These are phyloP conservation scores for Hevea brasiliensis DNA, from an alignment of 345 rosid genomes.

Conservation along the genomic window DNA sequence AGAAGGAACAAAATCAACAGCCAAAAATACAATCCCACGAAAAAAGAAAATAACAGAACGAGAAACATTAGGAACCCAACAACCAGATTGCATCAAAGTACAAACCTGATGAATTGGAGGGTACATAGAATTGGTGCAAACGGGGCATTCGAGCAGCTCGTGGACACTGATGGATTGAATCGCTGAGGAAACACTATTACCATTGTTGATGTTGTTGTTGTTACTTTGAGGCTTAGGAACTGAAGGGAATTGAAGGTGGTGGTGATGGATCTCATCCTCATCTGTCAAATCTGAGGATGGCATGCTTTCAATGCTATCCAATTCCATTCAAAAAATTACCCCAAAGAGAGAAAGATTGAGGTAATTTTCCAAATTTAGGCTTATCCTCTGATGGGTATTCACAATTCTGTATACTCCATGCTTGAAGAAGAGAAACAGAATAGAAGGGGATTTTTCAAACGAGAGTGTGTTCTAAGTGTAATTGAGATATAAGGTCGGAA, in stretches of 20 bases:
- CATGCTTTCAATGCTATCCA: slow-evolving; percentile 28
- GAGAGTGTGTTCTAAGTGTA: slow-evolving; percentile 4
- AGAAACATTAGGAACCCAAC: neutral
- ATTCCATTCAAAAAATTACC: slow-evolving; percentile 29
- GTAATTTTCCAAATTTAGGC: slow-evolving; percentile 2
- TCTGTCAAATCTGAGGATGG: slow-evolving; percentile 29
- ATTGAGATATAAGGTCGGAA: neutral
- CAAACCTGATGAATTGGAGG: slow-evolving; percentile 98
- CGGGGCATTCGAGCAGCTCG: slow-evolving; percentile 97
- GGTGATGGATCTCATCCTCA: slow-evolving; percentile 33
- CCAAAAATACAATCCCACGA: neutral
- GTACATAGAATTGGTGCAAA: slow-evolving; percentile 96
- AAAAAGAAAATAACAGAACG: neutral
- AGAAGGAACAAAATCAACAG: neutral
- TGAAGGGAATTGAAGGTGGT: slow-evolving; percentile 25
- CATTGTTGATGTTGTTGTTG: slow-evolving; percentile 1
- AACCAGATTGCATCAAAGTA: neutral
- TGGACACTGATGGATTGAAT: slow-evolving; percentile 85
- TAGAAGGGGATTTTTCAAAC: neutral
- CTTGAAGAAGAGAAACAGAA: neutral
- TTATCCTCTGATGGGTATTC: slow-evolving; percentile 20
- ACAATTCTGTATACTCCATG: slow-evolving; percentile 2
- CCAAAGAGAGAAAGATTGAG: neutral
- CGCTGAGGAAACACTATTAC: slow-evolving; percentile 18
- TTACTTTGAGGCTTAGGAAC: slow-evolving; percentile 28